Evolutionary conservation across 2,329 filamentous ascomycete genomes (phyloP).

Genomic region (Epichloe scottii): DNA sequence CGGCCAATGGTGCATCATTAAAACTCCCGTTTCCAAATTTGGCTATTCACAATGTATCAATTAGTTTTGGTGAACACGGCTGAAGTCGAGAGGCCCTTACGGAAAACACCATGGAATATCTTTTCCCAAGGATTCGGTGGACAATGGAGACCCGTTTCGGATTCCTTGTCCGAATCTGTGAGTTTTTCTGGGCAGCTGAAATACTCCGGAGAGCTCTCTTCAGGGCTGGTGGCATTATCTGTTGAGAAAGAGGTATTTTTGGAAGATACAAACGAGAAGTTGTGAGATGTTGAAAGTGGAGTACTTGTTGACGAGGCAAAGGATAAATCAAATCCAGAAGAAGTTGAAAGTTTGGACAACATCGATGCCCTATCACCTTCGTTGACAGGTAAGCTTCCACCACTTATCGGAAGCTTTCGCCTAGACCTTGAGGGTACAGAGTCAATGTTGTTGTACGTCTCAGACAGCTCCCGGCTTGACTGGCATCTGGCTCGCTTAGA

Average conservation of each 20-base stretch:
- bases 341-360: background rate
- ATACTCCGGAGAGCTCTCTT: conserved; percentile 7
- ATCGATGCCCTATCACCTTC: background rate
- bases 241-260: conserved; percentile 4
- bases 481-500: conserved; percentile 2
- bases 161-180: conserved; percentile 1
- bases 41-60: conserved; percentile 14
- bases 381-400: too few species aligned
- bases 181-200: conserved; percentile 11
- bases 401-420: background rate
- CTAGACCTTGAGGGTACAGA: conserved; percentile 2
- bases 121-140: conserved; percentile 8
- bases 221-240: background rate
- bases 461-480: conserved; percentile 7
- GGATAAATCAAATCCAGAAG: background rate
- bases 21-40: conserved; percentile 26
- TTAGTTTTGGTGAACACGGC: background rate
- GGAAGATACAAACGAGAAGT: conserved; percentile 1
- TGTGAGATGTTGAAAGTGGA: background rate
- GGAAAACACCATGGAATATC: conserved; percentile 26
- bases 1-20: conserved; percentile 31
- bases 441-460: conserved; percentile 1
- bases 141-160: too few species aligned
- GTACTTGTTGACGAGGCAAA: background rate
- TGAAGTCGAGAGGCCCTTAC: conserved; percentile 17